Base-by-base conservation (phyloP, 1,284 basidiomycete genomes). In the Melampsora larici-populina region DNA sequence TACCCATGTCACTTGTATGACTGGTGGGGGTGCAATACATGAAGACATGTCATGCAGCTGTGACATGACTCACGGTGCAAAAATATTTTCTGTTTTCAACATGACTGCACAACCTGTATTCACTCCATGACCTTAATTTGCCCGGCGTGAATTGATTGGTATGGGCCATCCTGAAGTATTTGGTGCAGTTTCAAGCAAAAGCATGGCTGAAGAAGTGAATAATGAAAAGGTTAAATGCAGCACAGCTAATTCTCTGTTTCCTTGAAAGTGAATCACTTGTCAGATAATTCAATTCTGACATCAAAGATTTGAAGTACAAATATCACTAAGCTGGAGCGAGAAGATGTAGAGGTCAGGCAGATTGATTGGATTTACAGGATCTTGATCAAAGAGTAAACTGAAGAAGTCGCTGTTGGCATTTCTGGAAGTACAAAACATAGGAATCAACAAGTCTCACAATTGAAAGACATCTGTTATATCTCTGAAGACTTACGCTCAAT, bases 151-250 rank as follows among this genome's bases (percentile, higher is more conserved):
- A n/a, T n/a, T n/a, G 78, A 51, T 24, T 81, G 78, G 43, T 80
- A 75, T n/a, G 64, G 66, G 15, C 73, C 64, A 55, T 77, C 40
- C 73, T 71, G 74, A 73, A 68, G 46, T 55, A 64, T 11, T 60
- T 29, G 15, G 62, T 79, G 79, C 82, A 80, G 11, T 55, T 40
- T 51, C 43, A 49, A 7, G 73, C 62, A 36, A 24, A 55, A 9
- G 81, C 81, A 77, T 77, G 4, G 74, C 66, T 18, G 29, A 43
- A 29, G 49, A 58, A 33, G 51, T 77, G 9, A 69, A 58, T 48
- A 66, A 77, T 21, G 66, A 48, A 48, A 77, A 77, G 7, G 74
- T 69, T 5, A 69, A 66, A 70, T 77, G 74, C 43, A 77, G 63
- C 1, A 26, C 66, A 33, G 74, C 74, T 58, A 77, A 36, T 46